Base-by-base conservation (phyloP, 192 early-diverging fungal species). In the Podila epicladia region DNA sequence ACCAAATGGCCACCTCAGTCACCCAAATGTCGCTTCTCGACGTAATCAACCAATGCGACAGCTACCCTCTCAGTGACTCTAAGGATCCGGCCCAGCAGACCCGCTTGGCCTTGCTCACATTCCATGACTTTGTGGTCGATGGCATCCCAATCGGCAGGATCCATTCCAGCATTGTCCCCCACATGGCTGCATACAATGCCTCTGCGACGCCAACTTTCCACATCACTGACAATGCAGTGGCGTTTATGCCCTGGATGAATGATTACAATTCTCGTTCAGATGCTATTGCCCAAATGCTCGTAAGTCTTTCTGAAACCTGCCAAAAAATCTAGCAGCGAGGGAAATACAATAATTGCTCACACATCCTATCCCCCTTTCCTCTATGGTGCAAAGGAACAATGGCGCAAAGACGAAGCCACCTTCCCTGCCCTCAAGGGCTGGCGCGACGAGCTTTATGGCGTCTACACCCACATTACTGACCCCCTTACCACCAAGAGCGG, bases 361-460 rank as follows among this genome's bases (percentile, higher is more conserved):
- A 22, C 17, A 3, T 0, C 35, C 35, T 11, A 37, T 37, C 29
- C 29, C 29, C 3, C 29, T 29, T 8, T 37, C 9, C 9, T 7
- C 35, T 1, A 1, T 8, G 9, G 1, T 1, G 9, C 35, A 55
- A 1, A 77, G 75, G 20, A 58, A 15, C 64, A 68, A 11, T 79
- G 75, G 75, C 71, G 75, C 67, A 63, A 68, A 8, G 61, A 79
- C n/a, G 15, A 58, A 2, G 58, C 70, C 17, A 58, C 48, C 13
- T 72, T 73, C 20, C 59, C 73, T 2, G 67, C 13, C 28, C 64
- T 76, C 24, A 70, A 86, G 69, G 92, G 93, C 3, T 99, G 97
- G 97, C 83, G 97, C 12, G 83, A 91, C 65, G 97, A 97, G 74
- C 85, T 95, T 13, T 97, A 95, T 71, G 87, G 91, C n/a, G 92